A percentile compares a stretch with the other conserved stretches of the same genome.
phyloP scores from a whole-genome alignment of 495 filamentous ascomycete genomes.

The Neurospora sp. region DNA sequence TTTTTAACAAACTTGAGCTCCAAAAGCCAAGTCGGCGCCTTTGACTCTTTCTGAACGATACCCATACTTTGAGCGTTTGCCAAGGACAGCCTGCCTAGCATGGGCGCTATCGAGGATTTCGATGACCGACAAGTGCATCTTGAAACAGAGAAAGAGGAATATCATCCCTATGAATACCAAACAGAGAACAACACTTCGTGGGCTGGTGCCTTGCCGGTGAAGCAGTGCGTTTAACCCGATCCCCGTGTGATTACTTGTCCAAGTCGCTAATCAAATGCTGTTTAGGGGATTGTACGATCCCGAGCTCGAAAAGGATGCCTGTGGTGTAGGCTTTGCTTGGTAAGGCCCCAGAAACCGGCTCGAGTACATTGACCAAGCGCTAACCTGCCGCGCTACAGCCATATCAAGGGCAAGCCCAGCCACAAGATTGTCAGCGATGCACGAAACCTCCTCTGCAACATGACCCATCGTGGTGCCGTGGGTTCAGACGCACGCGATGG shows the following conservation, averaged over 20 bases:
- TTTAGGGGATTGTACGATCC: slow-evolving; percentile 84
- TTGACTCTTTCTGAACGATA: not conserved
- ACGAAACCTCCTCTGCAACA: slow-evolving; percentile 93
- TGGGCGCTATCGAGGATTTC: slow-evolving; percentile 47
- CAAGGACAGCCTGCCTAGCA: slow-evolving; percentile 43
- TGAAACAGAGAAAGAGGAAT: slow-evolving; percentile 41
- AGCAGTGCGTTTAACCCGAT: slow-evolving; percentile 51
- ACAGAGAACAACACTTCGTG: slow-evolving; percentile 82
- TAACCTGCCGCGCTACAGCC: slow-evolving; percentile 39
- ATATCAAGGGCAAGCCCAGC: slow-evolving; percentile 94
- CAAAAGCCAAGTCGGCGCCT: not conserved
- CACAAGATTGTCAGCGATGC: slow-evolving; percentile 99
- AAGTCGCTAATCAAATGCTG: slow-evolving; percentile 1
- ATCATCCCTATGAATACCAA: slow-evolving; percentile 72
- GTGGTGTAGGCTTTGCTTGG: slow-evolving; percentile 98
- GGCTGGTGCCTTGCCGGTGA: slow-evolving; percentile 89
- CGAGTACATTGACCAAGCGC: not conserved
- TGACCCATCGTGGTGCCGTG: slow-evolving; percentile 98
- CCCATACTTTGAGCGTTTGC: slow-evolving; percentile 9
- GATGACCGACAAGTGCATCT: slow-evolving; percentile 45
- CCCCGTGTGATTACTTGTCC: not conserved
- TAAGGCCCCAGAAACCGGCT: slow-evolving; percentile 37
- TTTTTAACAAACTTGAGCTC: not conserved
- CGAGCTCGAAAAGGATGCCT: slow-evolving; percentile 95
- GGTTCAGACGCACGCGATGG: slow-evolving; percentile 96